These are phyloP conservation scores for Exidia glandulosa DNA, from an alignment of 768 basidiomycete species.

Conservation along the genomic window DNA sequence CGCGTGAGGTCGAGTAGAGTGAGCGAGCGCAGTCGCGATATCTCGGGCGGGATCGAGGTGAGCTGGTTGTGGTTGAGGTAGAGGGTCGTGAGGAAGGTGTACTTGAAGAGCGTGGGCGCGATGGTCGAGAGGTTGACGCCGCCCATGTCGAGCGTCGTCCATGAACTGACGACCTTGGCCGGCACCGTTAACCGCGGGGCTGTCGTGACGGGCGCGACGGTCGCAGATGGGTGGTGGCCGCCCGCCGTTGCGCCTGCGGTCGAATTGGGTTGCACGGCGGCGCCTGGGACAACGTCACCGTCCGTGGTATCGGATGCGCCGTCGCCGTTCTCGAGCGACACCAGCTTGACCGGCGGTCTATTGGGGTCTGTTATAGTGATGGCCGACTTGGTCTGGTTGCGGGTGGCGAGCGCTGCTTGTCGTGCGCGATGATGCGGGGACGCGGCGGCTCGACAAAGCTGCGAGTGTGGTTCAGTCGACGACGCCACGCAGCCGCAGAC, in stretches of 20 bases:
- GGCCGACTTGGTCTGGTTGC: constrained; percentile 75
- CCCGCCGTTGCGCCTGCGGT: constrained; percentile 10
- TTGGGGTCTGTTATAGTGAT: constrained; percentile 83
- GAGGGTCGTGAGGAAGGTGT: constrained; percentile 87
- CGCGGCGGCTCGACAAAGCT: constrained; percentile 78
- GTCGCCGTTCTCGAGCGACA: not conserved
- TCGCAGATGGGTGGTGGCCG: constrained; percentile 55
- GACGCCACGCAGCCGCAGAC: constrained; percentile 21
- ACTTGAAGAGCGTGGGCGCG: constrained; percentile 64
- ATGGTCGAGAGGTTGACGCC: constrained; percentile 89
- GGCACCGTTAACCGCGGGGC: constrained; percentile 52
- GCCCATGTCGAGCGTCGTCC: constrained; percentile 93
- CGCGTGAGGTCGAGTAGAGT: constrained; percentile 86
- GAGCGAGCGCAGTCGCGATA: constrained; percentile 73
- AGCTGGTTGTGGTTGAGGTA: constrained; percentile 95
- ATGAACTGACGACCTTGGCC: constrained; percentile 63
- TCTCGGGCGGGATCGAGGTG: constrained; percentile 65
- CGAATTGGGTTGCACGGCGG: constrained; percentile 14
- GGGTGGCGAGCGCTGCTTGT: constrained; percentile 87
- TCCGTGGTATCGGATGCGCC: constrained; percentile 1
- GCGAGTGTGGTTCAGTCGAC: not conserved
- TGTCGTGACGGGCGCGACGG: constrained; percentile 60
- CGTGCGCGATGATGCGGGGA: constrained; percentile 91
- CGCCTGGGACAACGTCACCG: constrained; percentile 7
- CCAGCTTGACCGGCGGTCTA: not conserved